These are phyloP conservation scores for Phialophora verrucosa DNA, from an alignment of 2,329 filamentous ascomycete species.

Conservation along the genomic window DNA sequence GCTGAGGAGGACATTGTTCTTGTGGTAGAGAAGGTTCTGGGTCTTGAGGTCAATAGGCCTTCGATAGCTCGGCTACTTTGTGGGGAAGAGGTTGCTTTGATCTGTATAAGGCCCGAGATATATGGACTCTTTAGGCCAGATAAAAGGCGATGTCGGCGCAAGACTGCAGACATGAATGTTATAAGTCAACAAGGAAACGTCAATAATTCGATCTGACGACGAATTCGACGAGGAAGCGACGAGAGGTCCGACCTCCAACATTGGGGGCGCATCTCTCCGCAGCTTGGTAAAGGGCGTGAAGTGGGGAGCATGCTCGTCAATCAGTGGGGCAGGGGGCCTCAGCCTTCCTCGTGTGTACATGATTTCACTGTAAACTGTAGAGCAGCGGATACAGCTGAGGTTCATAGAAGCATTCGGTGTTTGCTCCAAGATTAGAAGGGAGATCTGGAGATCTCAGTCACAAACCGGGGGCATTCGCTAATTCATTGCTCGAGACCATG, in stretches of 20 bases:
- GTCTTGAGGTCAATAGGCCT: neutral
- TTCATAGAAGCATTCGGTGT: neutral
- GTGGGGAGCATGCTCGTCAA: neutral
- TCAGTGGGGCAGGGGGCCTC: conserved; percentile 1
- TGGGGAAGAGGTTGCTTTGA: neutral
- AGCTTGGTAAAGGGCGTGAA: conserved; percentile 7
- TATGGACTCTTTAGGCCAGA: neutral
- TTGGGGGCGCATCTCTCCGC: conserved; percentile 1
- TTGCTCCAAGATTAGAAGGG: neutral
- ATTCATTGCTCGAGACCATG: neutral
- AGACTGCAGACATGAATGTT: neutral
- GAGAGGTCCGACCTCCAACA: neutral
- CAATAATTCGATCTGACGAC: neutral
- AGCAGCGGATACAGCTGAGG: neutral
- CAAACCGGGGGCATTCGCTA: neutral
- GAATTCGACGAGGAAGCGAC: neutral
- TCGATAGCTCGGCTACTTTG: neutral
- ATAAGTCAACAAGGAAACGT: neutral
- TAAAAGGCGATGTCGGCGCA: neutral
- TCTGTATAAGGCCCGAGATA: neutral
- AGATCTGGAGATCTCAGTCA: neutral
- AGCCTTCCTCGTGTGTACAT: conserved; percentile 6
- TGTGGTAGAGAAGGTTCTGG: conserved; percentile 9
- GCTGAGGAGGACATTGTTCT: conserved; percentile 28
- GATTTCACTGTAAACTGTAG: neutral